A percentile compares a stretch with the other conserved stretches of the same genome.
Conservation (phyloP, 768 basidiomycete species). For the Collybiopsis luxurians region DNA sequence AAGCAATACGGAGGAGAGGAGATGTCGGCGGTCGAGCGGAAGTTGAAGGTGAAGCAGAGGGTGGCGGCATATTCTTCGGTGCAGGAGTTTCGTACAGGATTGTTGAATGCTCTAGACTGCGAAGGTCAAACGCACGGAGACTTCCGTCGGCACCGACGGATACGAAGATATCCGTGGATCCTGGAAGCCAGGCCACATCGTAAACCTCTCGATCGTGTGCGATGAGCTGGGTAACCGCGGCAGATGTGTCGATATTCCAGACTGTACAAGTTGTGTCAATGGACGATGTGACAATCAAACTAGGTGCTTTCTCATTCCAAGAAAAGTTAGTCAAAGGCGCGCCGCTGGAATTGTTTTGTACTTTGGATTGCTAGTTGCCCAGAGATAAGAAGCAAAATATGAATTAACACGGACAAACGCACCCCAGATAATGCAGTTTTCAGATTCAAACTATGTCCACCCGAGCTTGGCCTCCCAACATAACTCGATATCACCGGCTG, state of each 20-base stretch:
- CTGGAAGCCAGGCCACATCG: constrained; percentile 98
- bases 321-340: constrained; percentile 97
- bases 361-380: constrained; percentile 73
- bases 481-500: constrained; percentile 56
- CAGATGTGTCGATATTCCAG: constrained; percentile 95
- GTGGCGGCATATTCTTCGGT: constrained; percentile 66
- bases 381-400: constrained; percentile 6
- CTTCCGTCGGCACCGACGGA: constrained; percentile 98
- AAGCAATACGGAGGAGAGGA: constrained; percentile 82
- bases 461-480: constrained; percentile 59
- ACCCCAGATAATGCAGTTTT: constrained; percentile 84
- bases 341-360: constrained; percentile 76
- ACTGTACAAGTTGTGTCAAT: constrained; percentile 99
- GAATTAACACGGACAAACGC: constrained; percentile 26
- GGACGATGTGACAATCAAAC: constrained; percentile 92
- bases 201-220: constrained; percentile 96
- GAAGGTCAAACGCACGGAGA: constrained; percentile 92
- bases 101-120: constrained; percentile 95
- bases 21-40: constrained; percentile 73
- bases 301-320: constrained; percentile 93
- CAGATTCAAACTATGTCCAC: constrained; percentile 64
- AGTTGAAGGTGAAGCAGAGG: constrained; percentile 53
- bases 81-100: constrained; percentile 94
- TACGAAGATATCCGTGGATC: constrained; percentile 95
- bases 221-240: constrained; percentile 95